Conservation (phyloP, 2,329 filamentous ascomycete genomes). For the Talaromyces amestolkiae region DNA sequence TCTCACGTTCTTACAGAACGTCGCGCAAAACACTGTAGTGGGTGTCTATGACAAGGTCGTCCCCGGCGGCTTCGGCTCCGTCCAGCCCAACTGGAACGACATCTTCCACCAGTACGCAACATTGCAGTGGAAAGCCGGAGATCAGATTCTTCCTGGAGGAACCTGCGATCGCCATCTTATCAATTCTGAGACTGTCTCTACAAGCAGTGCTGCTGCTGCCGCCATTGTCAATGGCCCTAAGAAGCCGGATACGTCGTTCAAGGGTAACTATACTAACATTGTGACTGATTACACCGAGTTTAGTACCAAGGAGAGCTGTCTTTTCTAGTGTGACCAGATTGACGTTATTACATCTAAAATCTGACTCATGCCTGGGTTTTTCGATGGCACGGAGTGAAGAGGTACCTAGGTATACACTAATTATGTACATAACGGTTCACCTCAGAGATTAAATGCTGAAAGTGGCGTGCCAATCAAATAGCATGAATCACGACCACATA, state of each 20-base stretch:
- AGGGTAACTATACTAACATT: constrained; percentile 13
- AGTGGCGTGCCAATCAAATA: too few species aligned
- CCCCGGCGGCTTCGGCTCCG: constrained; percentile 8
- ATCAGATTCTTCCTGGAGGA: constrained; percentile 14
- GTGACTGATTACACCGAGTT: constrained; percentile 9
- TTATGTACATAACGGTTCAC: too few species aligned
- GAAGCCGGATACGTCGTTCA: constrained; percentile 4
- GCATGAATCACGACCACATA: too few species aligned
- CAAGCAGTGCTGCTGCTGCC: not conserved
- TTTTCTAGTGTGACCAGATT: not conserved
- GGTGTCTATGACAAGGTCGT: constrained; percentile 17
- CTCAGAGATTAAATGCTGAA: too few species aligned
- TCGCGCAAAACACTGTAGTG: constrained; percentile 17
- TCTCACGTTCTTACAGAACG: constrained; percentile 1
- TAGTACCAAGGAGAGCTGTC: constrained; percentile 12
- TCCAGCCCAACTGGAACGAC: constrained; percentile 10
- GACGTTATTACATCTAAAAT: not conserved
- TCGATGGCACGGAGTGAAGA: too few species aligned
- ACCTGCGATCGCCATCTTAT: constrained; percentile 12
- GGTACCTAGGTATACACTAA: too few species aligned
- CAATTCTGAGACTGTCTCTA: constrained; percentile 12
- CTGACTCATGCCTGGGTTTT: not conserved
- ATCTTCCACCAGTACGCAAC: constrained; percentile 18
- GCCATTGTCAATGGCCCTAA: not conserved
- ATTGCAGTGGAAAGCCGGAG: constrained; percentile 7